These are phyloP conservation scores for Eutypa lata DNA, from an alignment of 2,329 filamentous ascomycete genomes.

Conservation along the genomic window DNA sequence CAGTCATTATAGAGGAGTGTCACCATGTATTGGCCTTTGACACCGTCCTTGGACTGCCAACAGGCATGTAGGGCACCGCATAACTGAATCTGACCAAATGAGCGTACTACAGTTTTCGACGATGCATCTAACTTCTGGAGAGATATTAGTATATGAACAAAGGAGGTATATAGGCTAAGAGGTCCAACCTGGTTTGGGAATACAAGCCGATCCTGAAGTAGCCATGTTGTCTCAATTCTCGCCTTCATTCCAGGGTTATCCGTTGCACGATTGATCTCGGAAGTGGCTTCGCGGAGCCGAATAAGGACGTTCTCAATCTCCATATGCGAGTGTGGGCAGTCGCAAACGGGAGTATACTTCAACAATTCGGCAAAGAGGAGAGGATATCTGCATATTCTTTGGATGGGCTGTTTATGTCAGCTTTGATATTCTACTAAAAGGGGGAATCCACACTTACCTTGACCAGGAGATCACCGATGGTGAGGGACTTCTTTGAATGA, in stretches of 20 bases:
- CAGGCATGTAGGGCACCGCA: conserved; percentile 83
- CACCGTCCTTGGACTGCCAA: conserved; percentile 68
- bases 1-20: conserved; percentile 80
- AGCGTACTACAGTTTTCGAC: conserved; percentile 66
- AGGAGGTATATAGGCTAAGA: not conserved
- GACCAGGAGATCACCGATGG: conserved; percentile 81
- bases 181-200: conserved; percentile 67
- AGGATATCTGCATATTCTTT: conserved; percentile 88
- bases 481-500: conserved; percentile 70
- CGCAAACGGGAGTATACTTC: conserved; percentile 76
- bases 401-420: conserved; percentile 65
- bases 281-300: conserved; percentile 69
- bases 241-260: conserved; percentile 68
- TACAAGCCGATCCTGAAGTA: conserved; percentile 75
- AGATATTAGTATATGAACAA: conserved; percentile 15
- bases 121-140: conserved; percentile 46
- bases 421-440: not conserved
- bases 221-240: conserved; percentile 76
- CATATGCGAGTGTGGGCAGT: conserved; percentile 80
- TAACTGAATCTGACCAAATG: conserved; percentile 75
- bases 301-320: conserved; percentile 73
- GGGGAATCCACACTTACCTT: conserved; percentile 57
- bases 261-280: conserved; percentile 80
- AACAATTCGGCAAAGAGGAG: conserved; percentile 81
- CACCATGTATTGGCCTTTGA: conserved; percentile 78